A percentile compares a stretch with the other conserved stretches of the same genome.
Evolutionary conservation across 2,329 filamentous ascomycete genomes (phyloP).

Genomic region (Aciculosporium take): DNA sequence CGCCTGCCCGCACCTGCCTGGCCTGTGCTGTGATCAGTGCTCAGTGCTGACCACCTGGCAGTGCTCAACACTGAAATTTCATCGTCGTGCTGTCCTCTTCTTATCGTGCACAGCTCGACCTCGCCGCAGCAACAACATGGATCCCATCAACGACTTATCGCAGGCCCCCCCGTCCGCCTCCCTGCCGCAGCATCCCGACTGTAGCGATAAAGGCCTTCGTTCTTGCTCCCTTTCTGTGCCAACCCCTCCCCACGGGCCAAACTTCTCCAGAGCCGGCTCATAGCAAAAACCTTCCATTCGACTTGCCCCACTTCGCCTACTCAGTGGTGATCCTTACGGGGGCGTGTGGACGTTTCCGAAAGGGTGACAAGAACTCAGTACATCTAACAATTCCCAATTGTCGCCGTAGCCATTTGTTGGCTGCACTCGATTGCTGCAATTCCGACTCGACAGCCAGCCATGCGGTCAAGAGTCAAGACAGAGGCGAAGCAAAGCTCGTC

Average conservation of each 20-base stretch:
- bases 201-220: conserved; percentile 2
- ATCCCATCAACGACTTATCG: not conserved
- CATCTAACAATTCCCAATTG: not conserved
- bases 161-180: not conserved
- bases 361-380: too few species aligned
- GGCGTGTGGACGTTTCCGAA: conserved; percentile 3
- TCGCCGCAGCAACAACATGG: not conserved
- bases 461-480: not conserved
- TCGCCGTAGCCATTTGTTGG: not conserved
- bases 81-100: conserved; percentile 5
- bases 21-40: too few species aligned
- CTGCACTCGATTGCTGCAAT: too few species aligned
- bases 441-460: too few species aligned
- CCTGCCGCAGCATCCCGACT: not conserved
- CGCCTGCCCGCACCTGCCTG: conserved; percentile 2
- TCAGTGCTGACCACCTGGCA: too few species aligned
- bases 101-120: conserved; percentile 5
- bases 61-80: too few species aligned
- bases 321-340: conserved; percentile 1
- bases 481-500: not conserved
- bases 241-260: not conserved
- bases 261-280: not conserved
- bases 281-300: not conserved
- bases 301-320: conserved; percentile 4
- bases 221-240: not conserved